Base-by-base conservation (phyloP, 352 stramenopile genomes). In the Phytophthora lateralis region DNA sequence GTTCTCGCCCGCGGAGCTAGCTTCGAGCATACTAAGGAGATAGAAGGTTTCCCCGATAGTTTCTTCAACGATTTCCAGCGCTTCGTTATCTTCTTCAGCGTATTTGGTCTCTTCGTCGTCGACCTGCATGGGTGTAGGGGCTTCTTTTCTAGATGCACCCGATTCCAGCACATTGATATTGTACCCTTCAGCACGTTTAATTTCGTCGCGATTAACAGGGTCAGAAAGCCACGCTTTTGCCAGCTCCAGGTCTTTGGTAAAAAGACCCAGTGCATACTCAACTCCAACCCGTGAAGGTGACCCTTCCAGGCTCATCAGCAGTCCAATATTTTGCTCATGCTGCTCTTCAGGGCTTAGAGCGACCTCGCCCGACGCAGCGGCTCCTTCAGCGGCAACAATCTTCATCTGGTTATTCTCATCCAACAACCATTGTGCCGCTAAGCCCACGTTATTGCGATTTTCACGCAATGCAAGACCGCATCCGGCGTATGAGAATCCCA, bases 21-120 rank as follows among this genome's bases (percentile, higher is more conserved):
- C 92, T 50, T 97, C 91, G 6, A 98, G 69, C 44, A 98, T 75
- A 55, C 98, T 99, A 15, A 99, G 71, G 21, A 99, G 79, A 44
- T 96, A 98, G 17, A 98, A 75, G 14, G 78, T 73, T 44, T 96
- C 80, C 7, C 75, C 82, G 4, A 83, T 66, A 2, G 60, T 61
- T 56, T 90, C 74, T 66, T 88, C 84, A 26, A 80, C 69, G 60
- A 93, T 58, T 30, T 91, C 76, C 12, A 88, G 56, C 0, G 76
- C 69, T 18, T 82, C 88, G 26, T 69, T 67, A 7, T 88, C 78
- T 12, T 80, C 71, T 6, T 75, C 71, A 0, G 43, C 64, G 30
- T 72, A 63, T 57, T 85, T 82, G 9, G 80, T 78, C 24, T 91
- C 78, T 15, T 89, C 60, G 24, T 85, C 60, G 27, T 85, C 67